Percentiles rank a stretch among this genome's conserved stretches.
Conservation (phyloP, 1,284 basidiomycete genomes). For the Ceratobasidium sp. region DNA sequence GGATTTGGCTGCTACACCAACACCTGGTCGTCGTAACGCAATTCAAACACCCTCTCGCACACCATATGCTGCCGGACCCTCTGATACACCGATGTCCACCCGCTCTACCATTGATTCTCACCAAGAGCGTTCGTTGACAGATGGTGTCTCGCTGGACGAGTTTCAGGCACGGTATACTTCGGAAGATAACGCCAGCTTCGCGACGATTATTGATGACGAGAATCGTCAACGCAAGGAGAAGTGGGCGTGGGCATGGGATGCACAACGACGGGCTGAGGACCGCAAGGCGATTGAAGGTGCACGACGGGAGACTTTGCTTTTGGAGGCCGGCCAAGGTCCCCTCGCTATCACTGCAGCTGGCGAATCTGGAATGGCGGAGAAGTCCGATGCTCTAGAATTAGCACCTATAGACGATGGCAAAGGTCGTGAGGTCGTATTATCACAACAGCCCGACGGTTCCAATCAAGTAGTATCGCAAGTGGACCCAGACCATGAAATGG, state of each 20-base stretch:
- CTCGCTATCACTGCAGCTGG: conserved; percentile 28
- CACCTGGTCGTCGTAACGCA: conserved; percentile 55
- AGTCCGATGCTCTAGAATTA: no score
- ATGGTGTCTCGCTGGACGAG: conserved; percentile 77
- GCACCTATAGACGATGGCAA: background rate
- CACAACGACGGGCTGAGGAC: conserved; percentile 79
- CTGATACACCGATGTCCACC: conserved; percentile 70
- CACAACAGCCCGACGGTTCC: conserved; percentile 56
- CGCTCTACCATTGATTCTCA: conserved; percentile 55
- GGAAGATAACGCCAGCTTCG: conserved; percentile 95
- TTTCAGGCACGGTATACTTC: conserved; percentile 94
- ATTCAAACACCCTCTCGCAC: conserved; percentile 65
- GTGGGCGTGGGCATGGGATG: conserved; percentile 92
- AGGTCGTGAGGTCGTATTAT: conserved; percentile 10
- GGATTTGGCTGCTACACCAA: conserved; percentile 67
- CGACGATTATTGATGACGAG: conserved; percentile 87
- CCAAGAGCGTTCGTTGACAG: conserved; percentile 62
- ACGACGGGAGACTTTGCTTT: conserved; percentile 70
- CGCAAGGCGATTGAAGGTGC: conserved; percentile 71
- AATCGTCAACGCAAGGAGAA: conserved; percentile 80
- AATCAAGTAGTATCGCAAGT: conserved; percentile 47
- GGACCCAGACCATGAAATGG: conserved; percentile 47
- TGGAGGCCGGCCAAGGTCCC: conserved; percentile 59
- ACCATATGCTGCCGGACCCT: conserved; percentile 68
- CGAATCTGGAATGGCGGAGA: conserved; percentile 9